These are phyloP conservation scores for Agrocybe praecox DNA, from an alignment of 768 basidiomycete genomes.

Conservation along the genomic window DNA sequence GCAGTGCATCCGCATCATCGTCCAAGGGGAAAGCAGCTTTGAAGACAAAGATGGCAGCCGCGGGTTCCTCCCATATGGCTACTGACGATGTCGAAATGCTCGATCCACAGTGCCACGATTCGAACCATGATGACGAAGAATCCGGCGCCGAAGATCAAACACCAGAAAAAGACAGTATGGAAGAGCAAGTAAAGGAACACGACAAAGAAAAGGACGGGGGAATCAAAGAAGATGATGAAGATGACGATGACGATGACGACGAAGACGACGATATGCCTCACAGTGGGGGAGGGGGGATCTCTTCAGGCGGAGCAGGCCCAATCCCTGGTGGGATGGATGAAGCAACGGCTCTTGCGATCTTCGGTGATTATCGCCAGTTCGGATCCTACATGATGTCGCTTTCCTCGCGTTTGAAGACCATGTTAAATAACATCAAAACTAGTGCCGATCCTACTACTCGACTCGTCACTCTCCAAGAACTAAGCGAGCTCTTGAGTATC, in stretches of 20 bases:
- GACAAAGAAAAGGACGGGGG: constrained; percentile 20
- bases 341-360: constrained; percentile 75
- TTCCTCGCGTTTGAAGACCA: constrained; percentile 84
- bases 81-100: constrained; percentile 81
- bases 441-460: constrained; percentile 85
- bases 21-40: constrained; percentile 61
- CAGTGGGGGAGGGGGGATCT: constrained; percentile 41
- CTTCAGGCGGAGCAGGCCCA: constrained; percentile 41
- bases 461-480: constrained; percentile 88
- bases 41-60: constrained; percentile 61
- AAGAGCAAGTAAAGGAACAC: constrained; percentile 15
- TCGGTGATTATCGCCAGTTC: constrained; percentile 85
- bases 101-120: constrained; percentile 57
- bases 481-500: constrained; percentile 93
- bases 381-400: constrained; percentile 94
- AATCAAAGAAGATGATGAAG: constrained; percentile 42
- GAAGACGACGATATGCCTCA: constrained; percentile 39
- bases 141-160: constrained; percentile 47
- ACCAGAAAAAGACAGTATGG: constrained; percentile 39
- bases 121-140: constrained; percentile 38
- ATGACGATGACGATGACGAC: constrained; percentile 44
- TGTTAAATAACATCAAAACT: constrained; percentile 86
- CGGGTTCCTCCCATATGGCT: constrained; percentile 64
- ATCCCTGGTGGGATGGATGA: constrained; percentile 65
- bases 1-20: constrained; percentile 42